Base-by-base conservation (phyloP, 805 yeast genomes). In the Tetrapisispora pingtungensis region DNA sequence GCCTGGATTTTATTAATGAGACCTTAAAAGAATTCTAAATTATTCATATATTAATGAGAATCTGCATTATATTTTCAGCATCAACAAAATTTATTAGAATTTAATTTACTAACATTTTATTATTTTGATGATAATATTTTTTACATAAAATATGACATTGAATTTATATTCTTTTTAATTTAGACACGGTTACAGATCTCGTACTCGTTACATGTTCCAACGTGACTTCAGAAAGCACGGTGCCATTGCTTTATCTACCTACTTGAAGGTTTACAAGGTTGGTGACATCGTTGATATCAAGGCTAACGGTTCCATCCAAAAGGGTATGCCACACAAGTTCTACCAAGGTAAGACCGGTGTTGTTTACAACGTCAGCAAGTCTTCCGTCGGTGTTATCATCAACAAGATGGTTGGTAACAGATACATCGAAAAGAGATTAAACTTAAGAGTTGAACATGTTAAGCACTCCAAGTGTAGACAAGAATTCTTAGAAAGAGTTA, bases 331-430 rank as follows among this genome's bases (percentile, higher is more conserved):
- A 73, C 96, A 87, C 88, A 93, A 93, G 80, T 89, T 79, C 84
- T 93, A 93, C 96, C 97, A 93, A 81, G 98, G 98, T 77, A 93
- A 89, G 83, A 93, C 98, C 59, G 98, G 98, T 83, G 86, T 93
- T 64, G 81, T 93, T 59, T 93, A 81, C 95, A 93, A 93, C 82
- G 94, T 93, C 62, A 90, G 98, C 84, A 93, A 86, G 81, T 75
- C 95, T 55, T 78, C 98, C 56, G 97, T 93, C 58, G 98, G 98
- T 84, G 93, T 93, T 64, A 86, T 93, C 68, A 73, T 93, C 71
- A 84, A 93, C 94, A 93, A 93, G 84, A 81, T 89, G 72, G 97
- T 93, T 66, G 97, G 97, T 74, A 75, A 84, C 94, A 86, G 97
- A 80, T 93, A 90, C 88, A 63, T 93, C 59, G 97, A 93, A 81